Evolutionary conservation across 2,329 filamentous ascomycete species (phyloP).

Genomic region (Hypoxylon rubiginosum): DNA sequence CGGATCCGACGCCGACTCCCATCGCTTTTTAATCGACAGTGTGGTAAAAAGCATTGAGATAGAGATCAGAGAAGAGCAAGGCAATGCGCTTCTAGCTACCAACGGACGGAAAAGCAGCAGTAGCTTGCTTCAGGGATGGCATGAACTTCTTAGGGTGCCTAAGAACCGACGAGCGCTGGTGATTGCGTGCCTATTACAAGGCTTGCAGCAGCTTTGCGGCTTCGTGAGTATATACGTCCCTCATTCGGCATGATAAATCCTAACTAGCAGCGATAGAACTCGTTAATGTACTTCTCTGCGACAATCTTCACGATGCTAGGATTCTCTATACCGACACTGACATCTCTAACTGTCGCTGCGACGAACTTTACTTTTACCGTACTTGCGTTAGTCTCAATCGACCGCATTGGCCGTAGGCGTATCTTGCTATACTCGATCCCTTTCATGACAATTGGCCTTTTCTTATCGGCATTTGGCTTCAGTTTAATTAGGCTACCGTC

Average conservation of each 20-base stretch:
- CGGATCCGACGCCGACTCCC: conserved; percentile 58
- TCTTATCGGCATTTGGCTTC: conserved; percentile 81
- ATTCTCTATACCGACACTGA: conserved; percentile 83
- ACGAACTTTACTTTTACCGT: conserved; percentile 87
- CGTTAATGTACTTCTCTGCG: conserved; percentile 91
- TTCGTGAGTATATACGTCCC: conserved; percentile 68
- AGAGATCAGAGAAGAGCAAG: conserved; percentile 79
- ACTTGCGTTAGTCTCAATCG: conserved; percentile 81
- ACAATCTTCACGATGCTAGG: conserved; percentile 84
- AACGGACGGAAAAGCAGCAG: conserved; percentile 49
- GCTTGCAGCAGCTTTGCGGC: conserved; percentile 87
- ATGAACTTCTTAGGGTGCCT: conserved; percentile 67
- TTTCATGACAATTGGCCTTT: conserved; percentile 81
- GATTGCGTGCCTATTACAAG: conserved; percentile 90
- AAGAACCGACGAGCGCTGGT: conserved; percentile 81
- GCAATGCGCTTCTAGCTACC: conserved; percentile 59
- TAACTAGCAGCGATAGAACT: conserved; percentile 68
- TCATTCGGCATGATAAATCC: neutral
- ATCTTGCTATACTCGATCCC: conserved; percentile 88
- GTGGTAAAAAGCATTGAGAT: conserved; percentile 78
- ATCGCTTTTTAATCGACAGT: conserved; percentile 63
- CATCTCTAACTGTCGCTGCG: conserved; percentile 82
- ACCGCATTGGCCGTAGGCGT: conserved; percentile 81
- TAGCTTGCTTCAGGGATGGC: conserved; percentile 62
- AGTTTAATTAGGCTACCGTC: conserved; percentile 67